Percentiles rank a stretch among this genome's conserved stretches.
Conservation (phyloP, 768 basidiomycete species). For the Hemileccinum rubropunctum region DNA sequence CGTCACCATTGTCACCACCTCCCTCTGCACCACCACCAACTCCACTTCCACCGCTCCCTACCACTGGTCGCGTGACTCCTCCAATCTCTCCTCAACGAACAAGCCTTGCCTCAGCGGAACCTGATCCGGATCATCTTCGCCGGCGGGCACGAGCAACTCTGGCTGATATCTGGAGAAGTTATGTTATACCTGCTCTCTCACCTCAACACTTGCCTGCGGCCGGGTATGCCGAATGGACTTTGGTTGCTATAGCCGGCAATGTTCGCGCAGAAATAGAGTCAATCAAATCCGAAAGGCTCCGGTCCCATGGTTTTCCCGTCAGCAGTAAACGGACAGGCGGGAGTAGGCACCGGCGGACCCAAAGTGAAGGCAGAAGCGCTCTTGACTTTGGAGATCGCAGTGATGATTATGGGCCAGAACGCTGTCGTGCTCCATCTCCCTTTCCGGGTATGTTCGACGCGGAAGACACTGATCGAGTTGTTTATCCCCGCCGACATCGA, state of each 20-base stretch:
- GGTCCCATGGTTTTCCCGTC: background rate
- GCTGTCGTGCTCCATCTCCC: slow-evolving; percentile 28
- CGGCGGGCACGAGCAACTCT: slow-evolving; percentile 63
- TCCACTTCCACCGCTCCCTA: slow-evolving; percentile 31
- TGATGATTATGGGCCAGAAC: slow-evolving; percentile 20
- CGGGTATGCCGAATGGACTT: slow-evolving; percentile 32
- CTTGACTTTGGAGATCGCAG: slow-evolving; percentile 33
- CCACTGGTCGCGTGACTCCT: slow-evolving; percentile 24
- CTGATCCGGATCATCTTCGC: slow-evolving; percentile 45
- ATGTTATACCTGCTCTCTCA: slow-evolving; percentile 54
- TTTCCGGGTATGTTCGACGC: slow-evolving; percentile 7
- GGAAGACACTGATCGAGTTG: slow-evolving; percentile 25
- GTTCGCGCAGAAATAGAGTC: slow-evolving; percentile 18
- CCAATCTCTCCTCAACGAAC: slow-evolving; percentile 22
- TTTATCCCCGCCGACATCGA: slow-evolving; percentile 28
- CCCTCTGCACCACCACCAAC: slow-evolving; percentile 27
- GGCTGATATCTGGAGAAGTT: slow-evolving; percentile 63
- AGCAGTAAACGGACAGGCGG: background rate
- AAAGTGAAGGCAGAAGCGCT: slow-evolving; percentile 42
- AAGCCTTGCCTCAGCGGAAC: slow-evolving; percentile 3
- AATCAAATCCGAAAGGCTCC: background rate
- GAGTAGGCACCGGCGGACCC: slow-evolving; percentile 48
- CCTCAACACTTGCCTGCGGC: slow-evolving; percentile 32
- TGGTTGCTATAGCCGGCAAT: slow-evolving; percentile 25
- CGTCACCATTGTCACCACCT: slow-evolving; percentile 17